Percentiles rank a stretch among this genome's conserved stretches.
Evolutionary conservation across 352 stramenopile species (phyloP).

Genomic region (Phytophthora macrochlamydospora): DNA sequence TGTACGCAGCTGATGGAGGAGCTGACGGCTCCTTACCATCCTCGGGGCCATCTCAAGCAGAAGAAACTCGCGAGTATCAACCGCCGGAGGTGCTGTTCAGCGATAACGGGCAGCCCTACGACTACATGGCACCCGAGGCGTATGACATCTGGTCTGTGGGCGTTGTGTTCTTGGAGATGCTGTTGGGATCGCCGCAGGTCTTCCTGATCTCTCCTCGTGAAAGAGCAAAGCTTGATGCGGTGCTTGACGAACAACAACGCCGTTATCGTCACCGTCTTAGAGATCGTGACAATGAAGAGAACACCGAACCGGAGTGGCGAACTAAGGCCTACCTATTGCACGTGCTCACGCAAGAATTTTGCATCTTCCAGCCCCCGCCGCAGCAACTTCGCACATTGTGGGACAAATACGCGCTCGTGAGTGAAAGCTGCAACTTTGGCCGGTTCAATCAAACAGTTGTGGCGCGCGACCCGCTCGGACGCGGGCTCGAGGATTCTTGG

Average conservation of each 20-base stretch:
- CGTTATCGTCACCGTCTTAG: constrained; percentile 28
- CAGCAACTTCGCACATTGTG: constrained; percentile 62
- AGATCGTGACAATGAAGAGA: constrained; percentile 25
- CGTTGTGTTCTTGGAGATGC: constrained; percentile 95
- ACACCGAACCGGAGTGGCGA: constrained; percentile 20
- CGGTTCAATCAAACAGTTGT: constrained; percentile 93
- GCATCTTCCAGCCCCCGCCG: constrained; percentile 72
- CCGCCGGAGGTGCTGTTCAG: constrained; percentile 92
- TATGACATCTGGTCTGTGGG: constrained; percentile 95
- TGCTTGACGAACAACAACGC: constrained; percentile 55
- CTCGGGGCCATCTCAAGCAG: constrained; percentile 82
- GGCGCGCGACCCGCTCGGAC: constrained; percentile 89
- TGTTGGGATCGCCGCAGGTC: constrained; percentile 93
- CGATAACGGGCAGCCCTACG: constrained; percentile 59
- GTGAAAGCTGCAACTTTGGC: constrained; percentile 85
- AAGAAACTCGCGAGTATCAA: constrained; percentile 96
- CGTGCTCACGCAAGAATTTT: constrained; percentile 86
- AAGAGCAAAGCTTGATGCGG: constrained; percentile 89
- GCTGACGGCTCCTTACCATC: constrained; percentile 59
- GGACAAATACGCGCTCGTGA: constrained; percentile 73
- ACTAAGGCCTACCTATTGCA: constrained; percentile 78
- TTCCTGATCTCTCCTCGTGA: constrained; percentile 87
- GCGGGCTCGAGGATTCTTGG: constrained; percentile 83
- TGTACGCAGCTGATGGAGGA: constrained; percentile 68
- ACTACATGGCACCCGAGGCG: constrained; percentile 59